Evolutionary conservation across 169 alveolate genomes (phyloP).

Genomic region (Eimeria acervulina): DNA sequence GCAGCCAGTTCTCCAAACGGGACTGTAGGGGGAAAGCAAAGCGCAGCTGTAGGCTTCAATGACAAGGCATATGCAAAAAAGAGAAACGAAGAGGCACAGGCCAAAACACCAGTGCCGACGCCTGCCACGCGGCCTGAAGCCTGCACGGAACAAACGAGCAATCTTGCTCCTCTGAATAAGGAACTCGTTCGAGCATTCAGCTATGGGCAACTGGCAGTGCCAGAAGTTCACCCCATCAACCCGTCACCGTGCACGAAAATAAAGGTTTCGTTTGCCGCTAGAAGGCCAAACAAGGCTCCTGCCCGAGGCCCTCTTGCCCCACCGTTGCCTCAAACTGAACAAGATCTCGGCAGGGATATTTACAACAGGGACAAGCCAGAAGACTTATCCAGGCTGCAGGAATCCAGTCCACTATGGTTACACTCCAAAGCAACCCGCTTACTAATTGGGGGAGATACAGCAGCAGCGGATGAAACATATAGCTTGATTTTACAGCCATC

Average conservation of each 20-base stretch:
- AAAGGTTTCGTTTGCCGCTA: slow-evolving; percentile 66
- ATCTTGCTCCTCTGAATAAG: too few species aligned
- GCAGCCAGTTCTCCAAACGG: neutral
- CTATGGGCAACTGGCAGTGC: neutral
- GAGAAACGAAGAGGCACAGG: neutral
- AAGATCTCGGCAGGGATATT: neutral
- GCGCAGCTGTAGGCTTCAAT: neutral
- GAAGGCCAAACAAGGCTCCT: slow-evolving; percentile 47
- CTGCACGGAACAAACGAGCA: neutral
- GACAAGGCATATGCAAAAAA: neutral
- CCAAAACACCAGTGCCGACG: neutral
- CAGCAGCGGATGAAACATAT: slow-evolving; percentile 66
- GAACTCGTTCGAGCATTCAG: neutral
- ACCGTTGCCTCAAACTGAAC: slow-evolving; percentile 39
- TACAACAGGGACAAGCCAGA: slow-evolving; percentile 18
- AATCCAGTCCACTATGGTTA: slow-evolving; percentile 47
- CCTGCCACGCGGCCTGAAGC: neutral
- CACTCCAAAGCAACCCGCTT: slow-evolving; percentile 75
- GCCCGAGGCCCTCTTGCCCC: slow-evolving; percentile 68
- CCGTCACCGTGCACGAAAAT: slow-evolving; percentile 25
- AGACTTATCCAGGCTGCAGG: slow-evolving; percentile 39
- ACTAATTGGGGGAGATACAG: slow-evolving; percentile 39
- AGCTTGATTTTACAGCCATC: neutral
- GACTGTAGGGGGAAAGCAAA: neutral
- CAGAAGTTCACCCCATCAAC: neutral